Base-by-base conservation (phyloP, 164 flowering plant genomes). In the Saururus chinensis region DNA sequence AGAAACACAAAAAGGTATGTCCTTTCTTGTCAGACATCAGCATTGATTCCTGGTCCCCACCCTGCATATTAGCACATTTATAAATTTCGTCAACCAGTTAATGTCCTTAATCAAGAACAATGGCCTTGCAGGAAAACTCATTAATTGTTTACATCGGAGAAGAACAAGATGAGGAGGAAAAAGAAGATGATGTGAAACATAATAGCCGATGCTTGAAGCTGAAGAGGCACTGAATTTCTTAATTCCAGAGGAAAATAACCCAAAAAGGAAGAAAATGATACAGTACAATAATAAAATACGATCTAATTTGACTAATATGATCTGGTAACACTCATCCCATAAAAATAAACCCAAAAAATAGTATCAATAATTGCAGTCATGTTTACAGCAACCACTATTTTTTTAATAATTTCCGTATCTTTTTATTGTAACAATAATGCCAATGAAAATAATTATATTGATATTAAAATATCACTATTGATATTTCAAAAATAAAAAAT, bases 31-130 rank as follows among this genome's bases (percentile, higher is more conserved):
- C 67, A 35, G 89, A 76, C 91, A 93, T 84, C 57, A 82, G 45
- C 65, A 90, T 56, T 13, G 97, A 84, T 63, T 93, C 99, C 69
- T 81, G 97, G 51, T 82, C 86, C 68, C 82, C 91, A 67, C 86
- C 91, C 99, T 93, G 87, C 66, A 80, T 64, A 65, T 21, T 13
- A 23, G 16, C 35, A 55, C 37, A 24, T 54, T 13, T 23, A 24
- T 19, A 0, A 5, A 2, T 54, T 54, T 21, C 0, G 22, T 23
- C 0, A n/a, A 12, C 22, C 30, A 54, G 12, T 21, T 14, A 19
- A 21, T 9, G 13, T 6, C 57, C 22, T 22, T 13, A 21, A 21
- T 20, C 57, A 54, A 54, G 25, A 4, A 54, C 12, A 10, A 54
- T 54, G 13, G 23, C 13, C 22, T 12, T 25, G n/a, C n/a, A n/a